phyloP scores from a whole-genome alignment of 768 basidiomycete genomes.

The Lactarius sp. region DNA sequence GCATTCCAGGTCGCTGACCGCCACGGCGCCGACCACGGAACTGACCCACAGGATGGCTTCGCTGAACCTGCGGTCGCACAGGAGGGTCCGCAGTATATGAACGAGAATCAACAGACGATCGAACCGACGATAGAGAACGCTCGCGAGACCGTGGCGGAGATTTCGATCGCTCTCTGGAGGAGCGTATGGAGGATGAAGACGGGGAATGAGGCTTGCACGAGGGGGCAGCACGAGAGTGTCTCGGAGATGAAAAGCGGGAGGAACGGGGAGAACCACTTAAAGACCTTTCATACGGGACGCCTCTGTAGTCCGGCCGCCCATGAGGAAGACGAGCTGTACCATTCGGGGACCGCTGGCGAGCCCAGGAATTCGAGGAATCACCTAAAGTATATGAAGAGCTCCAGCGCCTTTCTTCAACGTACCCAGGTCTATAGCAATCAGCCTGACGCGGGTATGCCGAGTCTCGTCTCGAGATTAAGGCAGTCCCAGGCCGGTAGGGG shows the following conservation, averaged over 20 bases:
- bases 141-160: constrained; percentile 28
- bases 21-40: constrained; percentile 8
- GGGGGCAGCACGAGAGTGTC: constrained; percentile 20
- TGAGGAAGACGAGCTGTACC: constrained; percentile 16
- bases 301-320: constrained; percentile 20
- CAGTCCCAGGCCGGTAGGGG: constrained; percentile 41
- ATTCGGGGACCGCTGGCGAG: constrained; percentile 14
- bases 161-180: constrained; percentile 34
- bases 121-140: constrained; percentile 42
- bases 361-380: constrained; percentile 24
- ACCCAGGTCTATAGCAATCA: constrained; percentile 52
- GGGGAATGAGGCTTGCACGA: constrained; percentile 22
- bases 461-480: constrained; percentile 38
- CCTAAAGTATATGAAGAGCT: constrained; percentile 31
- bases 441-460: constrained; percentile 34
- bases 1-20: constrained; percentile 1
- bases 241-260: constrained; percentile 23
- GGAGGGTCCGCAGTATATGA: constrained; percentile 24
- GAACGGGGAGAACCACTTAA: constrained; percentile 21
- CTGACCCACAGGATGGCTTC: constrained; percentile 19
- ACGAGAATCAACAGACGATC: constrained; percentile 55
- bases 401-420: constrained; percentile 35
- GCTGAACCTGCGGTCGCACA: constrained; percentile 12
- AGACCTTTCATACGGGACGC: constrained; percentile 19
- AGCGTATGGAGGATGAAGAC: constrained; percentile 32